These are phyloP conservation scores for Erythrophleum ivorense DNA, from an alignment of 331 rosid species.

Conservation along the genomic window DNA sequence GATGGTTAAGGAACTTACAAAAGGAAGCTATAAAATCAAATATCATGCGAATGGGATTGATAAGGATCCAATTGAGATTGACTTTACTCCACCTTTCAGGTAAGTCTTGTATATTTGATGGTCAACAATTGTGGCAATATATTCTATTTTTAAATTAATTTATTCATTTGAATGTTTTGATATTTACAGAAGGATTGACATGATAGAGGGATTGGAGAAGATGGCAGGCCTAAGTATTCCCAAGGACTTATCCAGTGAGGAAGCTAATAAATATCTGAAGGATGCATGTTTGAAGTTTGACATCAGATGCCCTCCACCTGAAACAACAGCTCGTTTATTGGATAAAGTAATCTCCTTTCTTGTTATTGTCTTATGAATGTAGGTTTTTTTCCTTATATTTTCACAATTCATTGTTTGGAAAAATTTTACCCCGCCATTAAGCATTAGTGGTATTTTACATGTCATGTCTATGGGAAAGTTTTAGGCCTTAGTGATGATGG, in stretches of 20 bases:
- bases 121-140: background rate
- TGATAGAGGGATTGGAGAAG: conserved; percentile 85
- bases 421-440: background rate
- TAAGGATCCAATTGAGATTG: conserved; percentile 87
- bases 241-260: conserved; percentile 75
- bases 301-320: conserved; percentile 87
- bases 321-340: conserved; percentile 86
- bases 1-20: conserved; percentile 89
- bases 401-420: background rate
- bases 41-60: conserved; percentile 89
- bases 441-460: background rate
- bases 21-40: conserved; percentile 85
- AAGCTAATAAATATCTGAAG: conserved; percentile 76
- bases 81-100: conserved; percentile 97
- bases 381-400: background rate
- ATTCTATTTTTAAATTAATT: conserved; percentile 27
- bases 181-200: conserved; percentile 82
- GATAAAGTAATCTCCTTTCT: conserved; percentile 61
- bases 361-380: background rate
- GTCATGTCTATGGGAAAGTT: background rate
- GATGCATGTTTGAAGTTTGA: conserved; percentile 72
- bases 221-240: conserved; percentile 81
- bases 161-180: conserved; percentile 31
- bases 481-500: background rate
- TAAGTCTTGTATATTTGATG: conserved; percentile 36